phyloP scores from a whole-genome alignment of 495 filamentous ascomycete genomes.

The Talaromyces adpressus region DNA sequence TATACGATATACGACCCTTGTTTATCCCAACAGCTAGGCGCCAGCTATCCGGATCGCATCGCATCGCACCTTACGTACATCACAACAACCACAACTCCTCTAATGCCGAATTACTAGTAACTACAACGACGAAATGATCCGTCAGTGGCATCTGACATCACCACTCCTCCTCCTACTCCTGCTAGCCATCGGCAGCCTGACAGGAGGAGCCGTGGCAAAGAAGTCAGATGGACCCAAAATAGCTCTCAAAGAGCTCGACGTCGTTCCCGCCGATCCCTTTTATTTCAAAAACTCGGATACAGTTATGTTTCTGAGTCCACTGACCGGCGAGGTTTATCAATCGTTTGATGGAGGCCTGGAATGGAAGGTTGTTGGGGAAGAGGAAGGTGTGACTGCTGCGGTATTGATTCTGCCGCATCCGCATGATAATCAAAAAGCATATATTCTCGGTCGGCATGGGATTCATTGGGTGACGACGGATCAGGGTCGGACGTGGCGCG shows the following conservation, averaged over 20 bases:
- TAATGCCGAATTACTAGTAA: not conserved
- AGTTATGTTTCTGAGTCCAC: constrained; percentile 54
- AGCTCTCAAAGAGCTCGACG: constrained; percentile 49
- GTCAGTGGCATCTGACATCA: constrained; percentile 27
- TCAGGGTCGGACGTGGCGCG: constrained; percentile 69
- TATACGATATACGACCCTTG: too few relatives aligned
- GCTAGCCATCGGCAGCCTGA: constrained; percentile 18
- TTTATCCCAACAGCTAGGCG: not conserved
- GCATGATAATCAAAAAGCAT: constrained; percentile 69
- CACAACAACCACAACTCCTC: not conserved
- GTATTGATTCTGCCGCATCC: constrained; percentile 62
- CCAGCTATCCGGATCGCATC: constrained; percentile 5
- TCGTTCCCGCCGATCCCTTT: constrained; percentile 55
- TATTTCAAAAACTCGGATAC: constrained; percentile 87
- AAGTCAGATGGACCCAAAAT: constrained; percentile 45
- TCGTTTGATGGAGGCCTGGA: constrained; percentile 70
- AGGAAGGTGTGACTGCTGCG: constrained; percentile 49
- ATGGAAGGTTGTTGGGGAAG: constrained; percentile 60
- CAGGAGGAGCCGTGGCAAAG: constrained; percentile 24
- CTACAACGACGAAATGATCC: constrained; percentile 25
- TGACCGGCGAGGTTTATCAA: constrained; percentile 52
- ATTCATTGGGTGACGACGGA: constrained; percentile 76
- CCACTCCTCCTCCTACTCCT: constrained; percentile 21
- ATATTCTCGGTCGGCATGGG: constrained; percentile 57
- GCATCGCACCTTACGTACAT: not conserved